These are phyloP conservation scores for Penicillium brasilianum DNA, from an alignment of 2,329 filamentous ascomycete genomes.

Conservation along the genomic window DNA sequence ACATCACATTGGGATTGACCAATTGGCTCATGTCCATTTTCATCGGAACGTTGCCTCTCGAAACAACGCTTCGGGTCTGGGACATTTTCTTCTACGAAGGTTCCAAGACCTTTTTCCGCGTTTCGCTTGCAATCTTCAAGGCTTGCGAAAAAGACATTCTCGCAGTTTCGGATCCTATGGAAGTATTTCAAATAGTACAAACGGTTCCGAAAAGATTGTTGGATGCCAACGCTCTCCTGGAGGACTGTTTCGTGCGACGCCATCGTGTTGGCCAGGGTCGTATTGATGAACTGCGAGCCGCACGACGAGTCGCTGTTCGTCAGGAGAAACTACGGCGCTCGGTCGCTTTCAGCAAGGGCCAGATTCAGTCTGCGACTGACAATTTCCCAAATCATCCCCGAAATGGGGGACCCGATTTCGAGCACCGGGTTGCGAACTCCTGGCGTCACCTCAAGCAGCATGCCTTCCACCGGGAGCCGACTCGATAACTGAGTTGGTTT, in stretches of 20 bases:
- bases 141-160: constrained; percentile 80
- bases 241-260: constrained; percentile 78
- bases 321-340: constrained; percentile 49
- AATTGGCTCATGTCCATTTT: constrained; percentile 99
- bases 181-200: constrained; percentile 94
- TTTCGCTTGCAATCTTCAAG: constrained; percentile 91
- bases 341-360: constrained; percentile 41
- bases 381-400: constrained; percentile 39
- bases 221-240: constrained; percentile 81
- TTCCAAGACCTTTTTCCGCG: constrained; percentile 89
- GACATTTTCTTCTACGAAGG: constrained; percentile 96
- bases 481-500: neutral
- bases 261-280: constrained; percentile 81
- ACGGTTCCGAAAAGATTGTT: constrained; percentile 79
- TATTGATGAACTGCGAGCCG: constrained; percentile 75
- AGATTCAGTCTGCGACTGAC: constrained; percentile 39
- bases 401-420: constrained; percentile 36
- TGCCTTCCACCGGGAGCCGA: constrained; percentile 34
- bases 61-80: constrained; percentile 91
- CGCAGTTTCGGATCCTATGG: constrained; percentile 82
- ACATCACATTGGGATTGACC: constrained; percentile 89
- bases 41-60: constrained; percentile 88
- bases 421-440: constrained; percentile 41
- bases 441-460: constrained; percentile 44
- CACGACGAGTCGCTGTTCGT: constrained; percentile 62